Evolutionary conservation across 2,329 filamentous ascomycete genomes (phyloP).

Genomic region (Davidsoniella neocaledoniae): DNA sequence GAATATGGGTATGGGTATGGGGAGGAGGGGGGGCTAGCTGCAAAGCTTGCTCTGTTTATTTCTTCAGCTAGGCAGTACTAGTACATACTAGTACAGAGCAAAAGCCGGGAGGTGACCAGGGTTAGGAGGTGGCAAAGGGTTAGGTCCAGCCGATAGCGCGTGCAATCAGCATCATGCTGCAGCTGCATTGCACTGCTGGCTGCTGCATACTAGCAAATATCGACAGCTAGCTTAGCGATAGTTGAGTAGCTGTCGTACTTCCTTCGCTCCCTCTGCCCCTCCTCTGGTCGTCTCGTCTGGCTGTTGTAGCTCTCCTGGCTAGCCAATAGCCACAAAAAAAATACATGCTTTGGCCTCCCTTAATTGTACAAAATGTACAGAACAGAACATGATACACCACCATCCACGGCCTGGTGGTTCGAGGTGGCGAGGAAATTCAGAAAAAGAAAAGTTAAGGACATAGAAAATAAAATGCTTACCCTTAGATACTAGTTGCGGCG

Average conservation of each 20-base stretch:
- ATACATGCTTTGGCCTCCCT: no score
- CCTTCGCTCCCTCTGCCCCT: no score
- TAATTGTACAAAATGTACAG: no score
- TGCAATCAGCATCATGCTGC: neutral
- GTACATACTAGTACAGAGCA: no score
- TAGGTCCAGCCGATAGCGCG: neutral
- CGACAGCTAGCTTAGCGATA: no score
- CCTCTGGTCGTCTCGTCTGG: no score
- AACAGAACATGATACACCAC: no score
- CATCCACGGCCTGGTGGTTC: neutral
- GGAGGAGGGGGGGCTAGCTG: neutral
- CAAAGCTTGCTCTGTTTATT: neutral
- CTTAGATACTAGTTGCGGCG: conserved; percentile 7
- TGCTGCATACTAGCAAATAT: no score
- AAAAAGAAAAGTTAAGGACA: neutral
- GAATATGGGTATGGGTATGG: neutral
- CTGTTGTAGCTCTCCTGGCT: no score
- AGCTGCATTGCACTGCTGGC: no score
- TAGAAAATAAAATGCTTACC: conserved; percentile 5
- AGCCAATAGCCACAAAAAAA: no score
- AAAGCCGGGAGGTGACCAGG: neutral
- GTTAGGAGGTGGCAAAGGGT: neutral
- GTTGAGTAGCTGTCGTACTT: no score
- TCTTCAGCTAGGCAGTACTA: neutral
- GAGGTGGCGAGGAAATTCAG: neutral